A percentile compares a stretch with the other conserved stretches of the same genome.
Evolutionary conservation across 108 stramenopile genomes (phyloP).

Genomic region (Licmophora abbreviata): DNA sequence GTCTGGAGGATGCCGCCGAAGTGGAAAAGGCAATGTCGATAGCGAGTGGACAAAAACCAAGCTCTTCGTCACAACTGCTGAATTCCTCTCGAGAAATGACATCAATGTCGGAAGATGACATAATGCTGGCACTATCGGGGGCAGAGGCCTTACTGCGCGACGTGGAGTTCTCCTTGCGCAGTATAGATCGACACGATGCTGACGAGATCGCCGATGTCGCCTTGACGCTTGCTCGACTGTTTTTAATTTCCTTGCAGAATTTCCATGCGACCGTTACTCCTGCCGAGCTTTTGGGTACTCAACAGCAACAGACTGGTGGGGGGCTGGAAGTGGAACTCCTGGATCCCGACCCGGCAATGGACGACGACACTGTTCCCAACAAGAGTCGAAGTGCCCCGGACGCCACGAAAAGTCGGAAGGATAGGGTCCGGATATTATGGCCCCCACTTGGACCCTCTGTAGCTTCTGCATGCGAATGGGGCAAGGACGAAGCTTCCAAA

Average conservation of each 20-base stretch:
- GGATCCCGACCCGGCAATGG: constrained; percentile 15
- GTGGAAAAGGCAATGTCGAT: constrained; percentile 10
- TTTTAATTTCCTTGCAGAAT: constrained; percentile 48
- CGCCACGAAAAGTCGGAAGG: constrained; percentile 2
- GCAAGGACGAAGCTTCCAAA: constrained; percentile 36
- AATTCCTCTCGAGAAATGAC: neutral
- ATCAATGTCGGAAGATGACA: constrained; percentile 23
- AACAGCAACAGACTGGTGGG: neutral
- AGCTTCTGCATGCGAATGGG: constrained; percentile 31
- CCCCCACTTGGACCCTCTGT: constrained; percentile 68
- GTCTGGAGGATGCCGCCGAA: constrained; percentile 36
- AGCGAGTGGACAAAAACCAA: constrained; percentile 11
- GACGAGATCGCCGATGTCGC: constrained; percentile 82
- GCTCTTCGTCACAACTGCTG: constrained; percentile 1
- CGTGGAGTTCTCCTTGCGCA: constrained; percentile 55
- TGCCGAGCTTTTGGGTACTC: constrained; percentile 10
- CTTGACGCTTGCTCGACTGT: constrained; percentile 56
- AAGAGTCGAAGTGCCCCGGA: constrained; percentile 10
- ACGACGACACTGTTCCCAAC: constrained; percentile 12
- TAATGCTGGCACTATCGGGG: constrained; percentile 35
- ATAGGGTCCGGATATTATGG: constrained; percentile 65
- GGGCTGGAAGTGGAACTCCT: constrained; percentile 35
- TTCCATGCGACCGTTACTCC: constrained; percentile 45
- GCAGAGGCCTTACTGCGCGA: constrained; percentile 51
- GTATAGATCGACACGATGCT: constrained; percentile 55